Evolutionary conservation across 495 filamentous ascomycete genomes (phyloP).

Genomic region (Evernia prunastri): DNA sequence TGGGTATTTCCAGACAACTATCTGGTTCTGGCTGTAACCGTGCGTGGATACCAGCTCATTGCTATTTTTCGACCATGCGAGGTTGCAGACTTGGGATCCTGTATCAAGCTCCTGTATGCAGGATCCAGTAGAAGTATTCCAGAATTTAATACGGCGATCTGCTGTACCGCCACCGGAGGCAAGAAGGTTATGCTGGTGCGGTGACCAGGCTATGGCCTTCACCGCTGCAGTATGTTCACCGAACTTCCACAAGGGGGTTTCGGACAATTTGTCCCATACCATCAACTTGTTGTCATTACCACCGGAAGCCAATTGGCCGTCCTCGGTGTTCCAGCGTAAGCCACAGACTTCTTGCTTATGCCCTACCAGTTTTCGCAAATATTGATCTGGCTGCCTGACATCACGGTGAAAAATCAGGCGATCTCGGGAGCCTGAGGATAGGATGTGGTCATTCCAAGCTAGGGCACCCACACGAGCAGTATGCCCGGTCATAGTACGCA

Average conservation of each 20-base stretch:
- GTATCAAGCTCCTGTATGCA: slow-evolving; percentile 84
- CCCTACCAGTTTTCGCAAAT: slow-evolving; percentile 73
- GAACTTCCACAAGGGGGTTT: slow-evolving; percentile 85
- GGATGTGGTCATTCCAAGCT: slow-evolving; percentile 96
- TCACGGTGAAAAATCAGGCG: slow-evolving; percentile 91
- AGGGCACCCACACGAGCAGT: slow-evolving; percentile 83
- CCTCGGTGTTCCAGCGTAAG: slow-evolving; percentile 93
- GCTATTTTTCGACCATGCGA: slow-evolving; percentile 90
- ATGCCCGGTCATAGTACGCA: slow-evolving; percentile 95
- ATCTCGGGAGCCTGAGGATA: slow-evolving; percentile 91
- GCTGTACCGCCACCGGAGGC: slow-evolving; percentile 96
- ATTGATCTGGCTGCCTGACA: slow-evolving; percentile 88
- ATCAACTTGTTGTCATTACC: slow-evolving; percentile 98
- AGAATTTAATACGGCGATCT: slow-evolving; percentile 93
- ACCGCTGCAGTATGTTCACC: slow-evolving; percentile 90
- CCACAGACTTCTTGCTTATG: slow-evolving; percentile 99
- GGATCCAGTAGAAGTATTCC: slow-evolving; percentile 79
- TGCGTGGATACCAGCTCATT: slow-evolving; percentile 97
- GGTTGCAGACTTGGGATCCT: slow-evolving; percentile 93
- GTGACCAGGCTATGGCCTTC: slow-evolving; percentile 98
- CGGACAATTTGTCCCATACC: slow-evolving; percentile 91
- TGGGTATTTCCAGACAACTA: slow-evolving; percentile 98
- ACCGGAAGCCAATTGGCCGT: slow-evolving; percentile 89
- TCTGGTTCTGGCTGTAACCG: slow-evolving; percentile 96
- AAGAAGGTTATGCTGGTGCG: slow-evolving; percentile 85